These are phyloP conservation scores for Elsinoe fawcettii DNA, from an alignment of 2,329 filamentous ascomycete species.

Conservation along the genomic window DNA sequence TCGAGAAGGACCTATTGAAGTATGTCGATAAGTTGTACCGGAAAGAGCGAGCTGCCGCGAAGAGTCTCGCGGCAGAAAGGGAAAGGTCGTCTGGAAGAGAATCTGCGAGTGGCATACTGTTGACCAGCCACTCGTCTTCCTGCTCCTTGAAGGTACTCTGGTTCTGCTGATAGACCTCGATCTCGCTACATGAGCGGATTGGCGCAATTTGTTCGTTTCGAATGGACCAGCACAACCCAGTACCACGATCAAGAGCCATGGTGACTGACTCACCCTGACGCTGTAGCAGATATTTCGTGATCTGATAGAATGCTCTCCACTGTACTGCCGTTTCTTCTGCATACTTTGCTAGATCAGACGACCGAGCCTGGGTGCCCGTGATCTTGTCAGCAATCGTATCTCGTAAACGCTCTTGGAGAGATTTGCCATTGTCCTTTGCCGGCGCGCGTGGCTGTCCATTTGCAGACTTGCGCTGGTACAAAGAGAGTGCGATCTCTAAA, in stretches of 20 bases:
- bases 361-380: conserved; percentile 26
- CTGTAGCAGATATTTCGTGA: conserved; percentile 79
- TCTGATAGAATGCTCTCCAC: conserved; percentile 83
- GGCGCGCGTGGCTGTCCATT: conserved; percentile 41
- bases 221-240: conserved; percentile 72
- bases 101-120: conserved; percentile 20
- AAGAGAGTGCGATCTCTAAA: conserved; percentile 71
- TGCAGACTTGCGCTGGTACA: conserved; percentile 57
- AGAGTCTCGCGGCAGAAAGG: conserved; percentile 17
- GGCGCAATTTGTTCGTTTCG: conserved; percentile 74
- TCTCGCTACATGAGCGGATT: conserved; percentile 67
- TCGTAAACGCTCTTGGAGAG: conserved; percentile 57
- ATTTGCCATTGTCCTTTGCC: conserved; percentile 41
- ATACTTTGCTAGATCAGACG: conserved; percentile 67
- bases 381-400: conserved; percentile 63
- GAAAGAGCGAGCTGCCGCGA: conserved; percentile 22
- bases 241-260: conserved; percentile 62
- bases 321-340: conserved; percentile 67
- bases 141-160: conserved; percentile 33
- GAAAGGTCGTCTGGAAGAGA: conserved; percentile 17
- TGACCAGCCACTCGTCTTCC: conserved; percentile 23
- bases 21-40: conserved; percentile 21
- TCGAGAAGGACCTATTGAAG: conserved; percentile 27
- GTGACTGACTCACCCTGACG: conserved; percentile 75
- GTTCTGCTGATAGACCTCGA: conserved; percentile 72